phyloP scores from a whole-genome alignment of 352 stramenopile species.

The Phytophthora litchii region DNA sequence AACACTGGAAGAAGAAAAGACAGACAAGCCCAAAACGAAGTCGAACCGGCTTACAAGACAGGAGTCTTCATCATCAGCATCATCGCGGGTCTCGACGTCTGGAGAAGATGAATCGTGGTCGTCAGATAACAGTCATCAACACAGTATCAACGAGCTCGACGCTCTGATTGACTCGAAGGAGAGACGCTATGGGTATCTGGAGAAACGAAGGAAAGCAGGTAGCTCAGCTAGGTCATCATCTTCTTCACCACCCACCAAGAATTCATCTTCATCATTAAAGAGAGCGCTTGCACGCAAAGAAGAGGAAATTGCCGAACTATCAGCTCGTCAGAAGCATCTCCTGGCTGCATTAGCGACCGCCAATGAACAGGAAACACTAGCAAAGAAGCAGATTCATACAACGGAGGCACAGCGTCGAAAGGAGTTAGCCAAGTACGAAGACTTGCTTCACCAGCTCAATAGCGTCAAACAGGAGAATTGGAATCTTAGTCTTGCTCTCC shows the following conservation, averaged over 20 bases:
- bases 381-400: slow-evolving; percentile 55
- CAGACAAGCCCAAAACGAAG: background rate
- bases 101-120: slow-evolving; percentile 17
- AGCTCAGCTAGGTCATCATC: slow-evolving; percentile 17
- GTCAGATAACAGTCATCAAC: slow-evolving; percentile 24
- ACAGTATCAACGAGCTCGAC: slow-evolving; percentile 48
- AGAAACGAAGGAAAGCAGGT: slow-evolving; percentile 21
- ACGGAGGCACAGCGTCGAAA: slow-evolving; percentile 39
- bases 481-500: slow-evolving; percentile 62
- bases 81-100: slow-evolving; percentile 17
- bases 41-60: slow-evolving; percentile 19
- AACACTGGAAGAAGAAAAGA: slow-evolving; percentile 11
- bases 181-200: slow-evolving; percentile 24
- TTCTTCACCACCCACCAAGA: slow-evolving; percentile 21
- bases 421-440: slow-evolving; percentile 46
- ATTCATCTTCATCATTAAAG: slow-evolving; percentile 26
- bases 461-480: slow-evolving; percentile 73
- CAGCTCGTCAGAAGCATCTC: slow-evolving; percentile 34
- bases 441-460: slow-evolving; percentile 61
- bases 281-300: slow-evolving; percentile 47
- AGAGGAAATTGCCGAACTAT: slow-evolving; percentile 42
- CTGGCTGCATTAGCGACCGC: slow-evolving; percentile 59
- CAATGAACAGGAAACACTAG: slow-evolving; percentile 80
- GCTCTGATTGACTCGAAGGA: slow-evolving; percentile 47
- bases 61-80: slow-evolving; percentile 31